Conservation (phyloP, 805 yeast species). For the Suhomyces kilbournensis region DNA sequence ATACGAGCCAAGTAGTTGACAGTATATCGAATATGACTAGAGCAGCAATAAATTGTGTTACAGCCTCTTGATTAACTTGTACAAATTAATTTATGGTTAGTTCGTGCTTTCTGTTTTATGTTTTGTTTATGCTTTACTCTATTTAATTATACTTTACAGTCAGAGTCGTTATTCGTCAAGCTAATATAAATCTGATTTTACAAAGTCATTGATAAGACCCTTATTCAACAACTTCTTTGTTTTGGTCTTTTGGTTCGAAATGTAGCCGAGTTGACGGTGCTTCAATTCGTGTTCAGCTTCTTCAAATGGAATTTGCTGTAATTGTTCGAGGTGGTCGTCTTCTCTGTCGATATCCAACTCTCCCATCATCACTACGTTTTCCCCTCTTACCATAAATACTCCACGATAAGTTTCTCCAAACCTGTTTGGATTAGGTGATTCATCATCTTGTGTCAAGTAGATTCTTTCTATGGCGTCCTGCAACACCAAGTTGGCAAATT, state of each 20-base stretch:
- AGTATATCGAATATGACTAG: neutral
- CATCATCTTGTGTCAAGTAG: slow-evolving; percentile 43
- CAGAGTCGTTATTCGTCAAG: slow-evolving; percentile 11
- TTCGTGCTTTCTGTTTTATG: neutral
- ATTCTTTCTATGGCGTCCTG: slow-evolving; percentile 90
- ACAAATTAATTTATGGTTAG: neutral
- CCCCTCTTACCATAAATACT: slow-evolving; percentile 89
- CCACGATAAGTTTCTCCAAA: slow-evolving; percentile 81
- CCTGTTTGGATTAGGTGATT: slow-evolving; percentile 24
- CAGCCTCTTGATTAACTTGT: neutral
- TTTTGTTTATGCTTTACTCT: neutral
- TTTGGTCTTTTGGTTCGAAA: slow-evolving; percentile 42
- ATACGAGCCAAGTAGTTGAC: neutral
- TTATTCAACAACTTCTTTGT: slow-evolving; percentile 48
- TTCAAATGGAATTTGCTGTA: slow-evolving; percentile 58
- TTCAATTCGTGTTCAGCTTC: slow-evolving; percentile 52
- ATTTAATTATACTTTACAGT: slow-evolving; percentile 3
- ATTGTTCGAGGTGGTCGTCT: slow-evolving; percentile 59
- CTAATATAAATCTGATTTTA: slow-evolving; percentile 53
- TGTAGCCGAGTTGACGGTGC: slow-evolving; percentile 26
- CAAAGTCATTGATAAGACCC: slow-evolving; percentile 58
- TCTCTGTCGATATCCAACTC: slow-evolving; percentile 88
- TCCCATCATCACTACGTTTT: slow-evolving; percentile 90
- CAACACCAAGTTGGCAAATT: slow-evolving; percentile 86
- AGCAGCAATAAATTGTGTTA: neutral